These are phyloP conservation scores for Termitomyces sp. DNA, from an alignment of 768 basidiomycete genomes.

Conservation along the genomic window DNA sequence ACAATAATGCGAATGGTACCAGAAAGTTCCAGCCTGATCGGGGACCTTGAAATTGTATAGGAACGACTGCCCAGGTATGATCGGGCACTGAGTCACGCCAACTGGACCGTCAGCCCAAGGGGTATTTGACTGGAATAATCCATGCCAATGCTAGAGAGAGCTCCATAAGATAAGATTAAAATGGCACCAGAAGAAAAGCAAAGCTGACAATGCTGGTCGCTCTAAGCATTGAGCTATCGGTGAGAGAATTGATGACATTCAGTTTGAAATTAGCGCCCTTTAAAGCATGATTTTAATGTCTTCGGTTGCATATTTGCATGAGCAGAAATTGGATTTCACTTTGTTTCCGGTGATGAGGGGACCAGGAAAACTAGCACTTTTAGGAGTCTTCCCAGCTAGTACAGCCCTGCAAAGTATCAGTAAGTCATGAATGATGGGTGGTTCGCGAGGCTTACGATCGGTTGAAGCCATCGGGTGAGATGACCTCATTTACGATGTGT, in stretches of 20 bases:
- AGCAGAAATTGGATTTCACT: background rate
- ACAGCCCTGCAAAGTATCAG: background rate
- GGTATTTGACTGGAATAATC: background rate
- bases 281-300: background rate
- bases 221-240: background rate
- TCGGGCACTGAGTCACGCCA: background rate
- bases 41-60: background rate
- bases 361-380: background rate
- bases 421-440: no score
- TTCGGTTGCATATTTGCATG: background rate
- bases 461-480: background rate
- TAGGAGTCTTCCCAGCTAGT: background rate
- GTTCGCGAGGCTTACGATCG: background rate
- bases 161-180: no score
- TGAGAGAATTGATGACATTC: conserved; percentile 1
- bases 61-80: conserved; percentile 1
- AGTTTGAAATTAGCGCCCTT: background rate
- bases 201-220: conserved; percentile 1
- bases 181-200: background rate
- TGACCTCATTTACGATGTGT: background rate
- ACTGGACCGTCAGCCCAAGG: conserved; percentile 1
- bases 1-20: conserved; percentile 6
- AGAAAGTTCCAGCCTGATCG: conserved; percentile 3
- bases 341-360: background rate
- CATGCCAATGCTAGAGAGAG: conserved; percentile 7